A percentile compares a stretch with the other conserved stretches of the same genome.
Conservation (phyloP, 495 filamentous ascomycete species). For the Clavariopsis aquatica region DNA sequence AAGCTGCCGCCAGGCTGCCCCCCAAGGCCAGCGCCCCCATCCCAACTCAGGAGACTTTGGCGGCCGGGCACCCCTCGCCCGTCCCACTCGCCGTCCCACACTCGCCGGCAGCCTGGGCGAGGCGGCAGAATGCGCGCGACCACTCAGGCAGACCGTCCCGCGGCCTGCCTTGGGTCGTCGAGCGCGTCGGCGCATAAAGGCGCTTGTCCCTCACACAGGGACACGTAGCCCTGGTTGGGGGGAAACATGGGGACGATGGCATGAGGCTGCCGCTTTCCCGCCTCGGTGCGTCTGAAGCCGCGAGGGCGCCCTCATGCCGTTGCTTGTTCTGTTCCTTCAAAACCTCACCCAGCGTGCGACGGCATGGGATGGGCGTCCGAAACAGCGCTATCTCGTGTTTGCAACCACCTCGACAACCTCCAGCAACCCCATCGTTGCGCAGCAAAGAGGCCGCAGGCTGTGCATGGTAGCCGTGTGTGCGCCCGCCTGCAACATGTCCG, state of each 20-base stretch:
- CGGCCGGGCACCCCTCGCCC: no score
- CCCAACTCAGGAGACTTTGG: slow-evolving; percentile 11
- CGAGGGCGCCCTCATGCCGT: slow-evolving; percentile 3
- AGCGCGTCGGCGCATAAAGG: slow-evolving; percentile 17
- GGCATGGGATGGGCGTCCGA: background rate
- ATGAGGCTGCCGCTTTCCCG: slow-evolving; percentile 20
- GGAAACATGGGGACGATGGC: background rate
- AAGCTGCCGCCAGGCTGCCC: background rate
- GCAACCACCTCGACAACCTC: background rate
- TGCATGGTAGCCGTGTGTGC: background rate
- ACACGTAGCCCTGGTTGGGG: slow-evolving; percentile 2
- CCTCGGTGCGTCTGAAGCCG: background rate
- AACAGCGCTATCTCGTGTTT: background rate
- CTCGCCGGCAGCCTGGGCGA: background rate
- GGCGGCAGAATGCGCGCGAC: background rate
- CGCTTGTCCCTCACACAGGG: slow-evolving; percentile 18
- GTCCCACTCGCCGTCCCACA: slow-evolving; percentile 4
- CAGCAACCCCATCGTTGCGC: background rate
- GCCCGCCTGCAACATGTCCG: slow-evolving; percentile 7
- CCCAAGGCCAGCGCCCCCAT: no score
- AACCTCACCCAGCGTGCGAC: slow-evolving; percentile 1
- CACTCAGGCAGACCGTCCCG: background rate
- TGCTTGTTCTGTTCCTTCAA: background rate
- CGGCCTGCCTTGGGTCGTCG: background rate
- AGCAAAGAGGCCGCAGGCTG: background rate